A percentile compares a stretch with the other conserved stretches of the same genome.
Evolutionary conservation across 495 filamentous ascomycete genomes (phyloP).

Genomic region (Chlorociboria aeruginascens): DNA sequence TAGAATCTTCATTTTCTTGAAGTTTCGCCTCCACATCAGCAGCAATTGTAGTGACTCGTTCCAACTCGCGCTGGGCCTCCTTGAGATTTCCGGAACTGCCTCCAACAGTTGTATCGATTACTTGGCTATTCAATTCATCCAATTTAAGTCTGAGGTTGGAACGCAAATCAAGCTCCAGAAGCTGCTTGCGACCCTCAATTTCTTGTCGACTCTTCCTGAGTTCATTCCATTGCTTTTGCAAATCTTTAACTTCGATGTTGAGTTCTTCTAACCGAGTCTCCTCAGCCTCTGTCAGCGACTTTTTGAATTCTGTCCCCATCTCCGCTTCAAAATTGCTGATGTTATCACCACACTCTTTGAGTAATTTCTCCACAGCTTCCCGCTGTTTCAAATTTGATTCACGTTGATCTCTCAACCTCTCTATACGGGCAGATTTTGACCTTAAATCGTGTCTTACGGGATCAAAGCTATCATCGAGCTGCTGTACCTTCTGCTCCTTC

Average conservation of each 20-base stretch:
- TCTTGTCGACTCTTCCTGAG: constrained; percentile 62
- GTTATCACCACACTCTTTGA: constrained; percentile 65
- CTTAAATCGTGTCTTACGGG: constrained; percentile 65
- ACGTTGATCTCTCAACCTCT: constrained; percentile 61
- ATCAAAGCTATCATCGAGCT: constrained; percentile 72
- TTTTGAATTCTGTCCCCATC: constrained; percentile 79
- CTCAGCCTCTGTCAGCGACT: constrained; percentile 70
- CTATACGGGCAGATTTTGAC: constrained; percentile 55
- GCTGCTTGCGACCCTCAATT: constrained; percentile 64
- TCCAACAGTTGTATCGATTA: constrained; percentile 50
- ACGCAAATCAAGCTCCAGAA: constrained; percentile 71
- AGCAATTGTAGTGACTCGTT: constrained; percentile 52
- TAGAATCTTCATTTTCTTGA: constrained; percentile 55
- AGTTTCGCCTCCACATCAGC: constrained; percentile 54
- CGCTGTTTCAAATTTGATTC: constrained; percentile 54
- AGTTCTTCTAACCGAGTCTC: constrained; percentile 69
- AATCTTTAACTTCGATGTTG: constrained; percentile 51
- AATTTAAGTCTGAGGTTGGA: constrained; percentile 76
- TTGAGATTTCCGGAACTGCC: constrained; percentile 57
- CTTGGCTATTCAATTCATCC: constrained; percentile 74
- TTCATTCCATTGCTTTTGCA: constrained; percentile 63
- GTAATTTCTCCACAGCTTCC: constrained; percentile 62
- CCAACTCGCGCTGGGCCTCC: constrained; percentile 71
- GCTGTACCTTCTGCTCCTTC: constrained; percentile 62
- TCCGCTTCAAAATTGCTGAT: constrained; percentile 65